These are phyloP conservation scores for Gracilaria domingensis DNA, from an alignment of 23 red algal genomes.

Conservation along the genomic window DNA sequence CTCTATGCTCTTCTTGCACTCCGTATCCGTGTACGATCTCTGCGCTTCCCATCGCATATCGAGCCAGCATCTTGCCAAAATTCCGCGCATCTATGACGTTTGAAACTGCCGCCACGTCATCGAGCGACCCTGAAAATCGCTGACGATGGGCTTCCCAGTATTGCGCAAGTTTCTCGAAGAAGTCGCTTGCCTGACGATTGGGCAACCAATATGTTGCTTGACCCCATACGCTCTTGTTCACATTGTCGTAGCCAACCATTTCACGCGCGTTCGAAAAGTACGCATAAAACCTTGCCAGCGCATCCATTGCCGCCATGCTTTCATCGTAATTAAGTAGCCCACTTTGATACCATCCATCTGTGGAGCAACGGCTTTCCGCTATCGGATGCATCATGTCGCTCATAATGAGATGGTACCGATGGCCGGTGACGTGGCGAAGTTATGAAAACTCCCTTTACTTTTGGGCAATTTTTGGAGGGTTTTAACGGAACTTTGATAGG, in stretches of 20 bases:
- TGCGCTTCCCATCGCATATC: slow-evolving; percentile 24
- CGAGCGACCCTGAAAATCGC: slow-evolving; percentile 15
- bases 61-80: slow-evolving; percentile 23
- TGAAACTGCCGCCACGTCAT: slow-evolving; percentile 10
- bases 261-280: no score
- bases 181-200: slow-evolving; percentile 50
- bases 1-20: no score
- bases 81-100: slow-evolving; percentile 14
- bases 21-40: slow-evolving; percentile 40
- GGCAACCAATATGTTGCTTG: no score
- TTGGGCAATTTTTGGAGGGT: no score
- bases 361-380: no score
- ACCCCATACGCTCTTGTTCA: no score
- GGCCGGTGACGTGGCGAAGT: no score
- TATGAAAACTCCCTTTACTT: no score
- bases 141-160: slow-evolving; percentile 38
- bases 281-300: slow-evolving; percentile 55
- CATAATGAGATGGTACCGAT: no score
- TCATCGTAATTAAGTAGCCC: slow-evolving; percentile 43
- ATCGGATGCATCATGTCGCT: no score
- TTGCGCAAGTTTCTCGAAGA: slow-evolving; percentile 30
- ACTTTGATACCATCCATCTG: slow-evolving; percentile 64
- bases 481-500: no score
- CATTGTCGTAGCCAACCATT: no score
- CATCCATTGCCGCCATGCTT: slow-evolving; percentile 18